These are phyloP conservation scores for Xanthoconium stramineum DNA, from an alignment of 768 basidiomycete species.

Conservation along the genomic window DNA sequence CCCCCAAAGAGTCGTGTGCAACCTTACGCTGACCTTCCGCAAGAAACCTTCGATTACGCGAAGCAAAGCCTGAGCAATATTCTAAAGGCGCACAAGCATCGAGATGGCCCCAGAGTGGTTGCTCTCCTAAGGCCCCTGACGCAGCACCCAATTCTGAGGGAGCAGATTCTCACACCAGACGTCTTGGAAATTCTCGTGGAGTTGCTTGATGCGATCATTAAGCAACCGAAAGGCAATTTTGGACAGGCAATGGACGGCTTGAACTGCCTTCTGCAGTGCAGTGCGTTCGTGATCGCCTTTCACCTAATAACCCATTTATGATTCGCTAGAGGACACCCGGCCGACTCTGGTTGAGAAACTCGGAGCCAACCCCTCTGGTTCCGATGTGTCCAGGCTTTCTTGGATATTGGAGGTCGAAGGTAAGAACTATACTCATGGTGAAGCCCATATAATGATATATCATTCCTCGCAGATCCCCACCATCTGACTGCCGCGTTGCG, in stretches of 20 bases:
- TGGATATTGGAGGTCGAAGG: conserved; percentile 14
- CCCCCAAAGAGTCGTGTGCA: background rate
- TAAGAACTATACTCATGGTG: background rate
- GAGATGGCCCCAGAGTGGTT: conserved; percentile 19
- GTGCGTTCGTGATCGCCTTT: conserved; percentile 2
- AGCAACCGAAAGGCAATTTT: conserved; percentile 3
- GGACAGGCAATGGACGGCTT: conserved; percentile 24
- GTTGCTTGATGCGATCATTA: conserved; percentile 14
- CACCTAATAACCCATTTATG: background rate
- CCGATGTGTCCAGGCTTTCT: conserved; percentile 8
- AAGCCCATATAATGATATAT: background rate
- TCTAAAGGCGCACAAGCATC: conserved; percentile 12
- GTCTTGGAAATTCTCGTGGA: conserved; percentile 11
- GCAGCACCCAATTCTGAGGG: conserved; percentile 11
- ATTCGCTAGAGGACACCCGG: conserved; percentile 9
- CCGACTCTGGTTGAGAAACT: conserved; percentile 8
- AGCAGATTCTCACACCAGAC: conserved; percentile 13
- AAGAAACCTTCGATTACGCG: conserved; percentile 11
- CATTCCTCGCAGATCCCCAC: conserved; percentile 4
- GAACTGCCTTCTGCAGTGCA: conserved; percentile 15
- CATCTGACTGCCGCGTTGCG: conserved; percentile 16
- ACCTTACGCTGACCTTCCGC: background rate
- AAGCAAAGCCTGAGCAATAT: conserved; percentile 11
- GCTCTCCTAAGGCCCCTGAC: conserved; percentile 23
- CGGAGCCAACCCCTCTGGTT: background rate